Conservation (phyloP, 2,329 filamentous ascomycete species). For the Neofusicoccum laricinum region DNA sequence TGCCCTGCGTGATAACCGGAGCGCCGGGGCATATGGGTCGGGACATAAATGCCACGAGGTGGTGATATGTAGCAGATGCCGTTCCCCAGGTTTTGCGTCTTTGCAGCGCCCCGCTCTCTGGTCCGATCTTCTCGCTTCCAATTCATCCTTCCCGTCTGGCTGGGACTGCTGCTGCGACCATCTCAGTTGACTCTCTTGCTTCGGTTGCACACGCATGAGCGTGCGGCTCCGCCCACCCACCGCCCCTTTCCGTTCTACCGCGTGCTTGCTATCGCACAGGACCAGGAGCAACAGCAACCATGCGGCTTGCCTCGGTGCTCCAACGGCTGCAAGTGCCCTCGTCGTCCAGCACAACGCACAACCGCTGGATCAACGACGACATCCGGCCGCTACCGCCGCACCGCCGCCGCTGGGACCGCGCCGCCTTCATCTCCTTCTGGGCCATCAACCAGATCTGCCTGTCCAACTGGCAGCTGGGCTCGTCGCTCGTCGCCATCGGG, state of each 20-base stretch:
- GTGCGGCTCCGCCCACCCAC: not conserved
- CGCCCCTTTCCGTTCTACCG: no score
- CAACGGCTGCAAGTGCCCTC: not conserved
- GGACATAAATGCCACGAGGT: not conserved
- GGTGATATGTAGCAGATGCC: not conserved
- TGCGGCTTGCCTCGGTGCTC: not conserved
- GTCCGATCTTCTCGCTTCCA: not conserved
- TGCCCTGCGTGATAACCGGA: not conserved
- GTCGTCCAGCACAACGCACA: not conserved
- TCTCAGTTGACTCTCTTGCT: not conserved
- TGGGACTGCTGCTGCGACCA: not conserved
- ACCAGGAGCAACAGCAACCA: no score
- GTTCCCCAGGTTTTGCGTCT: not conserved
- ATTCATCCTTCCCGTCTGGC: not conserved
- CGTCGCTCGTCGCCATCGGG: slow-evolving; percentile 37
- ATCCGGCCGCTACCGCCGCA: slow-evolving; percentile 40
- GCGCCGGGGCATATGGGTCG: not conserved
- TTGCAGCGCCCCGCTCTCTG: not conserved
- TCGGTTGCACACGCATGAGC: not conserved
- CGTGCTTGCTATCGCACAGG: no score
- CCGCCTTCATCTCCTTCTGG: slow-evolving; percentile 40
- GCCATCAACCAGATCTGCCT: slow-evolving; percentile 36
- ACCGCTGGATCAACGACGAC: slow-evolving; percentile 41
- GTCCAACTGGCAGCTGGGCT: slow-evolving; percentile 38
- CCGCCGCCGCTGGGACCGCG: slow-evolving; percentile 35